Evolutionary conservation across 75 land plant species (phyloP), one percentile per base, ranked within the genome.

Genomic region (Chamaecyparis obtusa): DNA sequence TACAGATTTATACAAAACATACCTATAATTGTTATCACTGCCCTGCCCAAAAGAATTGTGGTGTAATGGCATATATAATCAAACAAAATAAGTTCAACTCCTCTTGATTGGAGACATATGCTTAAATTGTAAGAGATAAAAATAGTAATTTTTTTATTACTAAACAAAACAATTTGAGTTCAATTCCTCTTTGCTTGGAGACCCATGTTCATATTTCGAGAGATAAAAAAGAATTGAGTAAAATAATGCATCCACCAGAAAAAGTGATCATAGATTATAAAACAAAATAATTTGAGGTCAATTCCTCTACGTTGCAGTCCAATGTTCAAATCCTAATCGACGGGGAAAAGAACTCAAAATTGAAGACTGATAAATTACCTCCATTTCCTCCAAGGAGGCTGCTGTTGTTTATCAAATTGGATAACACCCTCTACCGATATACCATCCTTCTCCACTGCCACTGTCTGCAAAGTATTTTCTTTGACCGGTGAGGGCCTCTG

Each of bases 391-490:
- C 67, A 44, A 60, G 89, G 49, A 33, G 43, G 67, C 7, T 79
- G 14, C 10, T 55, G 69, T 85, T 88, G 88, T 78, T 89, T 87
- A n/a, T 94, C 95, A 16, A 93, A 88, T 89, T 85, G 84, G 44
- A 89, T 90, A 27, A 94, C 95, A 57, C 95, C 95, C 77, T 94
- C 95, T 19, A 94, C 54, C 0, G 91, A 88, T 10, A 93, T 94
- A 32, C 88, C 87, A 27, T 91, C 92, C 6, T 93, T 88, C 37
- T 91, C 91, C 64, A 93, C 89, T 51, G 87, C 46, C 84, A 92
- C 88, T 21, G 91, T 87, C 85, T 88, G 69, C 69, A 64, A 21
- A 64, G 21, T 2, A 21, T 64, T 24, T 64, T 64, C 69, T 24
- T 64, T 64, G 27, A 1, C 7, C 27, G 24, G n/a, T 0, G 27